These are phyloP conservation scores for Leucosporidium creatinivorum DNA, from an alignment of 768 basidiomycete species.

Conservation along the genomic window DNA sequence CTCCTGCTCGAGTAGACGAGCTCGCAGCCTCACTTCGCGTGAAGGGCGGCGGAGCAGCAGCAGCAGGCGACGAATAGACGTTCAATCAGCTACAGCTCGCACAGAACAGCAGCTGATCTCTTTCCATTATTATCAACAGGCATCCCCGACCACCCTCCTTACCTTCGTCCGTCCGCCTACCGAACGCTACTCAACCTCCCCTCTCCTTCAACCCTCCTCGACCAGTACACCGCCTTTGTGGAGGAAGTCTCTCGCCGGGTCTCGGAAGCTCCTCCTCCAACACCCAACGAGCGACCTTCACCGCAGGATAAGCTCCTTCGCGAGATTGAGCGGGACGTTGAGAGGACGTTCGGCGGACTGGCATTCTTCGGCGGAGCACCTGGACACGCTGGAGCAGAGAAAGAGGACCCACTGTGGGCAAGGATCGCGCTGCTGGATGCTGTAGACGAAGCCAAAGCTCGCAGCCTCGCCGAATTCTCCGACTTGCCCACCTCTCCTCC, in stretches of 20 bases:
- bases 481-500: neutral
- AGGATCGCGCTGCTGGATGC: conserved; percentile 12
- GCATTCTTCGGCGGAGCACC: conserved; percentile 15
- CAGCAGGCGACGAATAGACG: neutral
- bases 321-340: conserved; percentile 31
- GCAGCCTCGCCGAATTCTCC: neutral
- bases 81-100: neutral
- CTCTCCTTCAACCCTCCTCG: neutral
- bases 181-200: conserved; percentile 19
- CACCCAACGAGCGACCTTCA: neutral
- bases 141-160: conserved; percentile 19
- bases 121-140: conserved; percentile 10
- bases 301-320: conserved; percentile 14
- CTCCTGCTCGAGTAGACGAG: neutral
- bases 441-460: neutral
- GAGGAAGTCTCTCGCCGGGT: conserved; percentile 13
- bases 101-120: neutral
- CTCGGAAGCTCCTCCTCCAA: neutral
- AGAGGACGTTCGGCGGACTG: conserved; percentile 20
- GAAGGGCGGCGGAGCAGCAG: neutral
- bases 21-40: neutral
- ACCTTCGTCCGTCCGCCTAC: conserved; percentile 17
- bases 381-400: neutral
- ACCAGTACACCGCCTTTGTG: conserved; percentile 22
- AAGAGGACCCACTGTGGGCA: conserved; percentile 13